These are phyloP conservation scores for Dalechampia spathulata DNA, from an alignment of 441 rosid species.

Conservation along the genomic window DNA sequence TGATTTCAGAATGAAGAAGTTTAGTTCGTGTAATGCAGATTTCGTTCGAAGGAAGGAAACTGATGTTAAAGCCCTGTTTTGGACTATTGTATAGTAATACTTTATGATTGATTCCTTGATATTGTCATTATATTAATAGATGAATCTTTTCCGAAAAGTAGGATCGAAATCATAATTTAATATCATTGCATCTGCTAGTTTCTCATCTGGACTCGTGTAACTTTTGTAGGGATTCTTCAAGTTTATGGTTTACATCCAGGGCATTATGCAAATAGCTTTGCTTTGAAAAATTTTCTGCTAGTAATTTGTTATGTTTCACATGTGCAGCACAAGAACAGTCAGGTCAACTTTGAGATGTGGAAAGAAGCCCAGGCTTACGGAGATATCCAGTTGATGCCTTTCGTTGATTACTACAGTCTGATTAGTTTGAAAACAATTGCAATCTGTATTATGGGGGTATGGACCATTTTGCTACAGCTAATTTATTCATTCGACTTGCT, in stretches of 20 bases:
- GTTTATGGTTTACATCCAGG: background rate
- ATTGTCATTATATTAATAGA: no score
- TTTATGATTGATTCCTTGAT: no score
- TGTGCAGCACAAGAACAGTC: constrained; percentile 56
- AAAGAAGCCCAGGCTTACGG: constrained; percentile 79
- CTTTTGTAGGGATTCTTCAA: no score
- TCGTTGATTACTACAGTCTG: constrained; percentile 81
- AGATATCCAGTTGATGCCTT: constrained; percentile 89
- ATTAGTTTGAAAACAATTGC: constrained; percentile 82
- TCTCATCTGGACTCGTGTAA: no score
- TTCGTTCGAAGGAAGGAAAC: background rate
- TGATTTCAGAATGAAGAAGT: background rate
- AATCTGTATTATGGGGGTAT: constrained; percentile 83
- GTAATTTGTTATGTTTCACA: constrained; percentile 1
- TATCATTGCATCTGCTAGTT: no score
- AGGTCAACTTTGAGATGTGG: constrained; percentile 82
- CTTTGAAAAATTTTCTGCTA: no score
- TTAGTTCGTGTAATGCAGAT: background rate
- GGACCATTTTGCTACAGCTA: background rate
- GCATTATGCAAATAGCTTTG: background rate
- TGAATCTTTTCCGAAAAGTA: background rate
- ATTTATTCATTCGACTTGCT: background rate
- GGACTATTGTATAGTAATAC: no score
- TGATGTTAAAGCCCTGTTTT: background rate
- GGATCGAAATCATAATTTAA: no score